A percentile compares a stretch with the other conserved stretches of the same genome.
phyloP scores from a whole-genome alignment of 2,329 filamentous ascomycete species.

The Fonsecaea monophora region DNA sequence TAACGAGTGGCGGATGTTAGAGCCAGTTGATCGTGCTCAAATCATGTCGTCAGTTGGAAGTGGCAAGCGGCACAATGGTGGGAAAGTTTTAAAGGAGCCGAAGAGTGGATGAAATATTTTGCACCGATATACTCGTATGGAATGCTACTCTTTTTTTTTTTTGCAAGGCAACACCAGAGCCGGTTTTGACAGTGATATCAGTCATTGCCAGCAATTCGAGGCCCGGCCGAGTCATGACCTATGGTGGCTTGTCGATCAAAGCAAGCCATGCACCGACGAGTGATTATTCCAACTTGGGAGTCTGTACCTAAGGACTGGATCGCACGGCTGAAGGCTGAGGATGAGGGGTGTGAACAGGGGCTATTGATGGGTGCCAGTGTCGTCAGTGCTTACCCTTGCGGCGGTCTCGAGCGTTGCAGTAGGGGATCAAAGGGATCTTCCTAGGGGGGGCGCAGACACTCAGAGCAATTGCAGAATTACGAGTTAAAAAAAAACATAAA shows the following conservation, averaged over 20 bases:
- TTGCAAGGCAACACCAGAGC: not conserved
- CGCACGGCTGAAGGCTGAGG: constrained; percentile 3
- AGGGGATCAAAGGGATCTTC: constrained; percentile 13
- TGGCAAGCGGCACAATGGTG: constrained; percentile 17
- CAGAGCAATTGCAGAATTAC: not conserved
- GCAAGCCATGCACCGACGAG: not conserved
- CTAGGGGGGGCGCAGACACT: constrained; percentile 17
- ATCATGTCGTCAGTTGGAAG: not conserved
- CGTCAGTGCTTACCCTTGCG: not conserved
- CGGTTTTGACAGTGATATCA: not conserved
- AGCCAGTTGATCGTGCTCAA: constrained; percentile 1
- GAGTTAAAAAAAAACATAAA: not conserved
- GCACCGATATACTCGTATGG: too few species aligned
- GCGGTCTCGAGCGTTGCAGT: not conserved
- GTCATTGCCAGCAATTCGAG: not conserved
- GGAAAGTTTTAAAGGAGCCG: not conserved
- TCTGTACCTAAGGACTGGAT: not conserved
- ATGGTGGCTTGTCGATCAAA: constrained; percentile 1
- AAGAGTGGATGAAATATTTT: not conserved
- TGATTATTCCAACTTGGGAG: not conserved
- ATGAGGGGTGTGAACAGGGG: not conserved
- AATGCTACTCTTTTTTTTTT: too few species aligned
- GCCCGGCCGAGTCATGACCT: not conserved
- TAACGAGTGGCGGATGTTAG: not conserved
- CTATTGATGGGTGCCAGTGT: not conserved